Evolutionary conservation across 176 grass and related monocot species (phyloP), one percentile per base, ranked within the genome.

Genomic region (Typha latifolia): DNA sequence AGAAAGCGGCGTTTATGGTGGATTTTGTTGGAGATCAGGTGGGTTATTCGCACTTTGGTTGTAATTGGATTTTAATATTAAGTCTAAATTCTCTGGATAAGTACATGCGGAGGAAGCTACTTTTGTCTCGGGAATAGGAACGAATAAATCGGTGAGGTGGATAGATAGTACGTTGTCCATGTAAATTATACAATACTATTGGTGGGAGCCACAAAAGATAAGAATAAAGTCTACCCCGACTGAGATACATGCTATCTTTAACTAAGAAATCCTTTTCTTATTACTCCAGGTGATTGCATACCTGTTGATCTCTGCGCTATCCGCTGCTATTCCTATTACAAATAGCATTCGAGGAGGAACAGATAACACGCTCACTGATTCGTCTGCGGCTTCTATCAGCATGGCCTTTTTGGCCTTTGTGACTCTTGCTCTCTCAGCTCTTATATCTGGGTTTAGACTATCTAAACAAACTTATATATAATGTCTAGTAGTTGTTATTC

Each of bases 361-460:
- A 32, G 49, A 88, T 63, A 96, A 96, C 51, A 86, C 27, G 22
- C 91, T 96, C 71, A 91, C 88, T 1, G 75, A 96, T 71, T 66
- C 80, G 0, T 85, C 80, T 0, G 77, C 82, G n/a, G 88, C 88
- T 0, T 81, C 88, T 0, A 96, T 96, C 53, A 86, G 93, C 78
- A 91, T 96, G 93, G 66, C 78, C 26, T 96, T 96, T 78, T 81
- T 96, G 67, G 80, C 93, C 49, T 96, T 96, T 72, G 71, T 75
- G 26, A 43, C 69, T 13, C 80, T 91, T 13, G 93, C 82, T 51
- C 67, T 91, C 77, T 84, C 93, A 49, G 75, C 93, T 14, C 31
- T 86, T 0, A 51, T 86, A 76, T 91, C 92, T 2, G 93, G 93
- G 31, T 91, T 89, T 70, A 96, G 81, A 69, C 72, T 96, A 32